Base-by-base conservation (phyloP, 2,329 filamentous ascomycete genomes). In the Pseudogymnoascus sp. region DNA sequence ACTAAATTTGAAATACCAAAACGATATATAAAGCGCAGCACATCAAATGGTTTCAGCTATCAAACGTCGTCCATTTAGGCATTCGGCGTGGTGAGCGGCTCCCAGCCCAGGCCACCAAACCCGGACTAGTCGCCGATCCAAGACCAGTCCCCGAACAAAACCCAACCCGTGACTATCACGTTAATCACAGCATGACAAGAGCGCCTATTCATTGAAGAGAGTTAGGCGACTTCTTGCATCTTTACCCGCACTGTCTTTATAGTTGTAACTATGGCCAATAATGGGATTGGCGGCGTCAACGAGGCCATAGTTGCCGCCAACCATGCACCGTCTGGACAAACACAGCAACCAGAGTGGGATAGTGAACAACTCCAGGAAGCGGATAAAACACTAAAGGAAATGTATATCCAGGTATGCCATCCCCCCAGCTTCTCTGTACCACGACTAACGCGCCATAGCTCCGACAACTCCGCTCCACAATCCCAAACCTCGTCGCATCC, bases 401-500 rank as follows among this genome's bases (percentile, higher is more conserved):
- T 73, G 70, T 70, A 73, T 62, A 72, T 72, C 22, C 70, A 73
- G 62, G 71, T 71, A 39, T 38, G 66, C 58, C 6, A n/a, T 7
- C 22, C 28, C 11, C n/a, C 15, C 7, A 28, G 38, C 15, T 20
- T 15, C 12, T 37, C 11, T 15, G 7, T 30, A 12, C 30, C 8
- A 12, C 11, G 9, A 35, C 36, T 39, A 18, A n/a, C 35, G n/a
- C n/a, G 37, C 33, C 50, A 5, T 18, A 47, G 37, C 38, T 39
- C 20, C 38, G 58, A 30, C 59, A 74, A 37, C 70, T 82, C 37
- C 75, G 80, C 64, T 77, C 75, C 12, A 77, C 77, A 11, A 74
- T 83, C 41, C 79, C 80, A 12, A 73, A 76, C 60, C 77, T 82
- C 72, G 70, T 81, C 39, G 78, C 80, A 43, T 79, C 82, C 15